phyloP scores from a whole-genome alignment of 140 eudicot genomes.

The Oenanthe javanica region DNA sequence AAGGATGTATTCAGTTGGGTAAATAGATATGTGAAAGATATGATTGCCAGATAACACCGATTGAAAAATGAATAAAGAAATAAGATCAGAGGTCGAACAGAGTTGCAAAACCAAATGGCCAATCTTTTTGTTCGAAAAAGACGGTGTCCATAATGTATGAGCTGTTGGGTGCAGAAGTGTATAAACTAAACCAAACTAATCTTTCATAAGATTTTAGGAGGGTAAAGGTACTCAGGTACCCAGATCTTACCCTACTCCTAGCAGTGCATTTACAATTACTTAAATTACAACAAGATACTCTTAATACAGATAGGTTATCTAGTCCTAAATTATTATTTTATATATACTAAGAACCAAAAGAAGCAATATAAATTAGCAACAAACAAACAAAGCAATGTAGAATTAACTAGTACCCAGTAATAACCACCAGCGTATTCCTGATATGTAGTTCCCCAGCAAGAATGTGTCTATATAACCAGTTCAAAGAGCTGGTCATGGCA shows the following conservation, averaged over 20 bases:
- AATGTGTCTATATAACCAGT: not conserved
- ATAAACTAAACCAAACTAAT: not conserved
- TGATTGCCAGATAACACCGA: not conserved
- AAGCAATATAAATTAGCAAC: not conserved
- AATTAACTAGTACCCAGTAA: not conserved
- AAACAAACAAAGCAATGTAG: not conserved
- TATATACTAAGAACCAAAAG: not conserved
- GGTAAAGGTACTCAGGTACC: not conserved
- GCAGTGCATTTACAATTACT: not conserved
- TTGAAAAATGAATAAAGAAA: not conserved
- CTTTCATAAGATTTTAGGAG: not conserved
- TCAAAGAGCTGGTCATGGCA: not conserved
- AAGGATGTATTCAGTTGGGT: not conserved
- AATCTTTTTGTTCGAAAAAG: not conserved
- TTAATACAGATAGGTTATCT: not conserved
- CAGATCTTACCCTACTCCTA: not conserved
- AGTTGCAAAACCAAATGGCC: not conserved
- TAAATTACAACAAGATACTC: not conserved
- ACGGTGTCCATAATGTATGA: not conserved
- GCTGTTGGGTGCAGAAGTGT: not conserved
- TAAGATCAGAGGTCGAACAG: not conserved
- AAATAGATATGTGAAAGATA: not conserved
- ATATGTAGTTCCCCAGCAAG: not conserved
- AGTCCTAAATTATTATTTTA: not conserved
- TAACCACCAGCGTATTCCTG: not conserved